Evolutionary conservation across 306 rosid species (phyloP).

Genomic region (Mucuna pruriens): DNA sequence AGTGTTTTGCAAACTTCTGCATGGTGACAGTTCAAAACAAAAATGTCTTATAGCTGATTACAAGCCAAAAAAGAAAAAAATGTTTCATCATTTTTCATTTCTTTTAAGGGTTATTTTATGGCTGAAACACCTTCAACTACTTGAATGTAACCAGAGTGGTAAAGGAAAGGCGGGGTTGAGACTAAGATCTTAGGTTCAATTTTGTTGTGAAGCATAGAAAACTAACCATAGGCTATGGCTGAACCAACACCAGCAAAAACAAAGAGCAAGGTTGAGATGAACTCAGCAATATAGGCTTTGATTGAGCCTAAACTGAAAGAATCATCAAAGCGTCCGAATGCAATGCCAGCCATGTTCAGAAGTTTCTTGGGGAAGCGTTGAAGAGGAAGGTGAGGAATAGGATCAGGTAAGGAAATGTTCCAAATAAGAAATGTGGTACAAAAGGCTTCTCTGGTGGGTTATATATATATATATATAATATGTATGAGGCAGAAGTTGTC

Average conservation of each 20-base stretch:
- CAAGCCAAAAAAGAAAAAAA: background rate
- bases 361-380: slow-evolving; percentile 29
- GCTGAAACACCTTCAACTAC: background rate
- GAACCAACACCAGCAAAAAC: slow-evolving; percentile 95
- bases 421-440: slow-evolving; percentile 38
- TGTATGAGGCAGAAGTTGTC: background rate
- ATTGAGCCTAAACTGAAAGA: slow-evolving; percentile 69
- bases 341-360: slow-evolving; percentile 72
- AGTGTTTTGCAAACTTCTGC: slow-evolving; percentile 8
- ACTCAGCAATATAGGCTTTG: slow-evolving; percentile 87
- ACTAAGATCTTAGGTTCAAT: background rate
- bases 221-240: slow-evolving; percentile 80
- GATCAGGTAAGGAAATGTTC: slow-evolving; percentile 28
- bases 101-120: background rate
- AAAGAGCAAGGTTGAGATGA: slow-evolving; percentile 88
- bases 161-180: background rate
- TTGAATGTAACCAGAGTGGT: background rate
- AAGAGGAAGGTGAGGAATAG: slow-evolving; percentile 21
- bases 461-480: no score
- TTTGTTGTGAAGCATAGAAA: slow-evolving; percentile 1
- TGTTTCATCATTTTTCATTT: background rate
- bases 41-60: background rate
- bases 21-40: background rate
- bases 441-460: slow-evolving; percentile 42
- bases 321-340: slow-evolving; percentile 80